Conservation (phyloP, 2,329 filamentous ascomycete species). For the Neonectria hederae region DNA sequence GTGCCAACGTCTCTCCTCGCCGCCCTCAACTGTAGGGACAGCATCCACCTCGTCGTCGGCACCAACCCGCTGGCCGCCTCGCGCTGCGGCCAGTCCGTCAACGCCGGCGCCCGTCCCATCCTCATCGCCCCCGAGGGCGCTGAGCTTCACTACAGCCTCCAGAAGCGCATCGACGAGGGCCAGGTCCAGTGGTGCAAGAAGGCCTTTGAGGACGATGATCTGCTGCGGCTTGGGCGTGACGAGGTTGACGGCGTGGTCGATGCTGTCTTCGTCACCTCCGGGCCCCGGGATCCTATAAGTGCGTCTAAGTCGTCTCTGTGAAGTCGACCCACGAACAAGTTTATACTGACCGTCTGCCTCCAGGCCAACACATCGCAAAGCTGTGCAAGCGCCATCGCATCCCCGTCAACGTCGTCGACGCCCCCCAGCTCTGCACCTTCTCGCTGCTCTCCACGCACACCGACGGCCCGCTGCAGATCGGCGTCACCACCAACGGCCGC, state of each 20-base stretch:
- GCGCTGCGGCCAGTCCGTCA: slow-evolving; percentile 80
- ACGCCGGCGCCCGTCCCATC: slow-evolving; percentile 82
- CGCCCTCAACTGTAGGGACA: slow-evolving; percentile 73
- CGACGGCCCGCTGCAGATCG: slow-evolving; percentile 92
- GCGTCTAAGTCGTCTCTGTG: slow-evolving; percentile 30
- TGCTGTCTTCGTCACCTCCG: slow-evolving; percentile 85
- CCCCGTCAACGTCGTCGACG: slow-evolving; percentile 91
- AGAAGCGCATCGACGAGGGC: slow-evolving; percentile 72
- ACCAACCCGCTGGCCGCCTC: slow-evolving; percentile 87
- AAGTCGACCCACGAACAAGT: not conserved
- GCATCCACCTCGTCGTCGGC: slow-evolving; percentile 86
- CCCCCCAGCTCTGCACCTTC: slow-evolving; percentile 87
- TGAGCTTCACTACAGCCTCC: slow-evolving; percentile 66
- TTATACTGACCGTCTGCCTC: not conserved
- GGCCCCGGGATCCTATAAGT: slow-evolving; percentile 57
- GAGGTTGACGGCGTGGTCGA: slow-evolving; percentile 85
- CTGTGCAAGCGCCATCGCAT: slow-evolving; percentile 84
- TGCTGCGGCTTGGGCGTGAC: slow-evolving; percentile 79
- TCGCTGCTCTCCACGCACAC: slow-evolving; percentile 87
- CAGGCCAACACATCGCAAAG: slow-evolving; percentile 73
- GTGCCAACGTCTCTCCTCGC: slow-evolving; percentile 68
- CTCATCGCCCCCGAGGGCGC: slow-evolving; percentile 76
- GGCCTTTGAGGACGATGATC: slow-evolving; percentile 74
- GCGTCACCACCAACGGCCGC: slow-evolving; percentile 92
- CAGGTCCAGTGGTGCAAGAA: slow-evolving; percentile 73